Evolutionary conservation across 306 rosid genomes (phyloP).

Genomic region (Calophaca sinica): DNA sequence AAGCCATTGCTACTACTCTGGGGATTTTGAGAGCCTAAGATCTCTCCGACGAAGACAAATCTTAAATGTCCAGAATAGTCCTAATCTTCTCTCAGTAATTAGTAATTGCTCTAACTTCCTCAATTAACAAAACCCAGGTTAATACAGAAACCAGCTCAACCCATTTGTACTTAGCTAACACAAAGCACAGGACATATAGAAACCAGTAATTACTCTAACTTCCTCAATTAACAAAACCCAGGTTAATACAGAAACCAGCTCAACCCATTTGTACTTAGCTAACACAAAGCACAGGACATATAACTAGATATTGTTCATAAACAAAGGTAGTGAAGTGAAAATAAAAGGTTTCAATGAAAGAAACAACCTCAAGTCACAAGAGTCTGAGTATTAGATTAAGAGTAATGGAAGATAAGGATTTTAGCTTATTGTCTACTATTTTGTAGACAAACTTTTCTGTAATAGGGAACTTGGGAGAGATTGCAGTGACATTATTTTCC

Average conservation of each 20-base stretch:
- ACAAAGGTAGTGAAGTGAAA: too few relatives aligned
- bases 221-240: not conserved
- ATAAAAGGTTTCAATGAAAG: too few relatives aligned
- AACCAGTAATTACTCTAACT: constrained; percentile 6
- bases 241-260: not conserved
- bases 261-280: not conserved
- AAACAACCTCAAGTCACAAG: too few relatives aligned
- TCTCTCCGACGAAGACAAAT: not conserved
- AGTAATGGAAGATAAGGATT: too few relatives aligned
- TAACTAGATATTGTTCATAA: too few relatives aligned
- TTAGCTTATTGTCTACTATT: too few relatives aligned
- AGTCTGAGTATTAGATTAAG: too few relatives aligned
- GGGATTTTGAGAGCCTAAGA: not conserved
- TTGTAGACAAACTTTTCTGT: too few relatives aligned
- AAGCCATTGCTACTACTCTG: not conserved
- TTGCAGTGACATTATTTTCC: not conserved
- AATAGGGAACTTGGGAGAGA: not conserved
- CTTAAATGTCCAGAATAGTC: not conserved
- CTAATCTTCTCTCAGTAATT: not conserved
- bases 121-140: not conserved
- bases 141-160: not conserved
- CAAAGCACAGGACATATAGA: too few relatives aligned
- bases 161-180: not conserved
- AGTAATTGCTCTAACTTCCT: not conserved
- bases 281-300: not conserved